These are phyloP conservation scores for Colletotrichum karsti DNA, from an alignment of 2,329 filamentous ascomycete genomes.

Conservation along the genomic window DNA sequence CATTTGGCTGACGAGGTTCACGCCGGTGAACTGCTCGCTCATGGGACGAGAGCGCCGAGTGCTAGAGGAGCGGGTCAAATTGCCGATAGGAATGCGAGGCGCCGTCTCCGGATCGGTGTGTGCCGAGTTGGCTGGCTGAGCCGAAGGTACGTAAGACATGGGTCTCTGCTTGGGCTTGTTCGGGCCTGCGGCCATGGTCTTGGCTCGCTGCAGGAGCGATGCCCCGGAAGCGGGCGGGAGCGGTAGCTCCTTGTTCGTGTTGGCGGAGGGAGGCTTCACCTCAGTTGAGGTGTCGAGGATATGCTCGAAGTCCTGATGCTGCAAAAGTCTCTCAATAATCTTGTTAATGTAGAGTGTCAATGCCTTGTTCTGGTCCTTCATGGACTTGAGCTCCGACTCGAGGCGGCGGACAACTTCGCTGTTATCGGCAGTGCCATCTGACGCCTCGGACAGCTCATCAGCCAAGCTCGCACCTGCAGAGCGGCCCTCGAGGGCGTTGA, in stretches of 20 bases:
- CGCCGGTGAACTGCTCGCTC: constrained; percentile 70
- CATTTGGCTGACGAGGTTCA: constrained; percentile 86
- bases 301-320: constrained; percentile 94
- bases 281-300: constrained; percentile 81
- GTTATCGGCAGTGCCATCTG: constrained; percentile 60
- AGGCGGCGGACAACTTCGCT: constrained; percentile 72
- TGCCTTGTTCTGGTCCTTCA: constrained; percentile 96
- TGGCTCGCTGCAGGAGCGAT: constrained; percentile 68
- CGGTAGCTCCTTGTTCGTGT: constrained; percentile 86
- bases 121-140: constrained; percentile 43
- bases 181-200: constrained; percentile 63
- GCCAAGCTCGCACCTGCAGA: constrained; percentile 70
- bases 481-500: constrained; percentile 70
- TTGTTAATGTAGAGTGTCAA: constrained; percentile 98
- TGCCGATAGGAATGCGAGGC: constrained; percentile 77
- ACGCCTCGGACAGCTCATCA: constrained; percentile 83
- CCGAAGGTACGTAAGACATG: constrained; percentile 63
- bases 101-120: constrained; percentile 77
- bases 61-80: constrained; percentile 61
- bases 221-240: constrained; percentile 67
- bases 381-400: constrained; percentile 79
- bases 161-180: constrained; percentile 60
- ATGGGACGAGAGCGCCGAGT: constrained; percentile 65
- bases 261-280: constrained; percentile 43
- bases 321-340: constrained; percentile 94